A percentile compares a stretch with the other conserved stretches of the same genome.
phyloP scores from a whole-genome alignment of 441 rosid species.

The Gossypium davidsonii region DNA sequence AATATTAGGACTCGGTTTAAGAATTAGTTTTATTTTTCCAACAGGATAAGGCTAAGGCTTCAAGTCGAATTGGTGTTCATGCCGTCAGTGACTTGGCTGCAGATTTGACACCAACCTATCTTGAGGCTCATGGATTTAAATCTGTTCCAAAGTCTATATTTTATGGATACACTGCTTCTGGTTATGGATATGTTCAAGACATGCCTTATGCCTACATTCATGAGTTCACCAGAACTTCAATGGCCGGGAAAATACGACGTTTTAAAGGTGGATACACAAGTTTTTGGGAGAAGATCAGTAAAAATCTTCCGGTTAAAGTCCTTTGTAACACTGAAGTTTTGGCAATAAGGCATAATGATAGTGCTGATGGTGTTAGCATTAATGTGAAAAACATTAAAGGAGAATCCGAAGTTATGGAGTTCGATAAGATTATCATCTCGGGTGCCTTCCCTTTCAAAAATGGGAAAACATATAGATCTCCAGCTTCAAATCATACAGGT shows the following conservation, averaged over 20 bases:
- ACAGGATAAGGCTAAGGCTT: constrained; percentile 55
- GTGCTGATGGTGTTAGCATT: constrained; percentile 29
- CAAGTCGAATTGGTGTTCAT: constrained; percentile 49
- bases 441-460: constrained; percentile 49
- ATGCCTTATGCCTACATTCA: constrained; percentile 73
- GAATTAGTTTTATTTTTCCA: not conserved
- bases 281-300: constrained; percentile 49
- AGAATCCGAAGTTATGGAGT: constrained; percentile 37
- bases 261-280: constrained; percentile 56
- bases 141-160: constrained; percentile 55
- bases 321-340: constrained; percentile 40
- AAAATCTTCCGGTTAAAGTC: constrained; percentile 41
- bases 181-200: constrained; percentile 64
- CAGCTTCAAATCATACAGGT: constrained; percentile 36
- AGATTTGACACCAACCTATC: constrained; percentile 46
- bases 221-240: constrained; percentile 66
- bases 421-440: constrained; percentile 55
- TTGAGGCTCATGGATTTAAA: constrained; percentile 40
- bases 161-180: constrained; percentile 75
- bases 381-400: constrained; percentile 29
- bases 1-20: not conserved
- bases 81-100: constrained; percentile 60
- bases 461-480: constrained; percentile 52
- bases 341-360: constrained; percentile 34
- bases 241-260: constrained; percentile 70